These are phyloP conservation scores for Rubia tinctorum DNA, from an alignment of 305 asterid species.

Conservation along the genomic window DNA sequence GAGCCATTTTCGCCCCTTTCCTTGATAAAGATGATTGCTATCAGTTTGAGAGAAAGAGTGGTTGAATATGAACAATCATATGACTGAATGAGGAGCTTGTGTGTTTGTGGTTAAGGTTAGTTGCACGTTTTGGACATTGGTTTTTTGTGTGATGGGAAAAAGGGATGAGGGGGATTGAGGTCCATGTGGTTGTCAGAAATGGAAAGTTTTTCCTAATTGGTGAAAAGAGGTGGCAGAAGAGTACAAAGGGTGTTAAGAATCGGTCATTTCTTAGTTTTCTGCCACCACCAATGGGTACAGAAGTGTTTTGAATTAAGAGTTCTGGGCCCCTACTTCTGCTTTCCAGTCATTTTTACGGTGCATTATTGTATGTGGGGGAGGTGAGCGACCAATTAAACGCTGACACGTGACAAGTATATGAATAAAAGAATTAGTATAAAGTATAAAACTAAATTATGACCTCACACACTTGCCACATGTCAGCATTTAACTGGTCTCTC, in stretches of 20 bases:
- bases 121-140: conserved; percentile 1
- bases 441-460: too few species aligned
- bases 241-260: conserved; percentile 19
- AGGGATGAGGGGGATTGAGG: conserved; percentile 11
- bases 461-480: too few species aligned
- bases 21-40: neutral
- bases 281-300: conserved; percentile 19
- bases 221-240: conserved; percentile 24
- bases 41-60: neutral
- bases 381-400: too few species aligned
- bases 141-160: conserved; percentile 1
- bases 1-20: conserved; percentile 48
- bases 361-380: too few species aligned
- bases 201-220: conserved; percentile 22
- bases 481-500: too few species aligned
- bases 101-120: neutral
- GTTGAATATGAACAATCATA: neutral
- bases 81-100: neutral
- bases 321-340: conserved; percentile 6
- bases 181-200: conserved; percentile 20
- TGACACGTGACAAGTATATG: too few species aligned
- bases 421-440: too few species aligned
- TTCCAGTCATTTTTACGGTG: too few species aligned
- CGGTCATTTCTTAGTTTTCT: conserved; percentile 27
- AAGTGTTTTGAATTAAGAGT: neutral